Evolutionary conservation across 2,329 filamentous ascomycete species (phyloP).

Genomic region (Chrysoporthe cubensis): DNA sequence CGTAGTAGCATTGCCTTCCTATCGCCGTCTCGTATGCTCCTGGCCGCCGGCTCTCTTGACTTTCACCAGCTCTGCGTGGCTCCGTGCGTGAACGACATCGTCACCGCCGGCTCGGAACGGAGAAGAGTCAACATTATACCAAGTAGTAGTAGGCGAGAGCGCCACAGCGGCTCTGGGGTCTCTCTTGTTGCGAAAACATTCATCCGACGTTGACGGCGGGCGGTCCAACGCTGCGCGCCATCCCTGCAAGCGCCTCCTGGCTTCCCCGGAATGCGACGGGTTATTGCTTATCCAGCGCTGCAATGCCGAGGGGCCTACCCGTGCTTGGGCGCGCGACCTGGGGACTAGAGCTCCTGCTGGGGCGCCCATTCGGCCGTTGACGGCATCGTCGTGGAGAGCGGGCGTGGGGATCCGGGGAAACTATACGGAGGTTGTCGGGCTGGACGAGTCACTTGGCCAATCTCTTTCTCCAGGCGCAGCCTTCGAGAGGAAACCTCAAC

Average conservation of each 20-base stretch:
- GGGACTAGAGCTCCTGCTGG: not conserved
- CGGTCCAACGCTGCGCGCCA: not conserved
- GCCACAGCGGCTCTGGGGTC: not conserved
- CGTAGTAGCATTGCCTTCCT: too few relatives aligned
- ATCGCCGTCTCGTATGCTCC: not conserved
- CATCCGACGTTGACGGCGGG: conserved; percentile 18
- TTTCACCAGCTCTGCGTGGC: too few relatives aligned
- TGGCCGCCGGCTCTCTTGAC: too few relatives aligned
- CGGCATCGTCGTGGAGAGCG: conserved; percentile 7
- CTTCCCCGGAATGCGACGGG: conserved; percentile 21
- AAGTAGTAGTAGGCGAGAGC: not conserved
- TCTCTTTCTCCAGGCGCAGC: not conserved
- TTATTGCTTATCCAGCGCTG: conserved; percentile 22
- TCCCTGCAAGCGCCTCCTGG: conserved; percentile 1
- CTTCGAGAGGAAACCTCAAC: not conserved
- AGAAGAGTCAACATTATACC: too few relatives aligned
- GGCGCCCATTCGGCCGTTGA: conserved; percentile 6
- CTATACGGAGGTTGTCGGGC: conserved; percentile 12
- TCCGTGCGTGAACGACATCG: too few relatives aligned
- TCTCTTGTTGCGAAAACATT: conserved; percentile 20
- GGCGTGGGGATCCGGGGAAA: conserved; percentile 8
- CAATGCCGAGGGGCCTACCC: conserved; percentile 25
- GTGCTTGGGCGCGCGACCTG: not conserved
- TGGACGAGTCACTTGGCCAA: not conserved
- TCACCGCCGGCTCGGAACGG: too few relatives aligned